Evolutionary conservation across 2,329 filamentous ascomycete species (phyloP), one percentile per base, ranked within the genome.

Genomic region (Bertia moriformis): DNA sequence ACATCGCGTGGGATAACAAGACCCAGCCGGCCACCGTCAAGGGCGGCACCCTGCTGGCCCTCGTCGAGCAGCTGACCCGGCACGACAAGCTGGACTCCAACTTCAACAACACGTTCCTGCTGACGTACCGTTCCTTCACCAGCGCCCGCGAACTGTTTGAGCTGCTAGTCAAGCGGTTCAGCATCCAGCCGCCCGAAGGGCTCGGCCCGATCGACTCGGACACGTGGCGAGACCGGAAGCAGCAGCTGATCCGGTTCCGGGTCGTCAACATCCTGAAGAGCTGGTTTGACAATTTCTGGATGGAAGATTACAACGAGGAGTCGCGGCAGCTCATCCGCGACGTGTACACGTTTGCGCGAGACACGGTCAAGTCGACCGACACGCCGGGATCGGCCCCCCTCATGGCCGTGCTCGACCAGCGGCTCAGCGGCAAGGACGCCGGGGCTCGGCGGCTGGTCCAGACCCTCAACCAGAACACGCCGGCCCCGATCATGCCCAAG

Each of bases 241-340:
- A 96, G 57, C 95, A 93, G 54, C 83, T 86, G 4, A 95, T 96
- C 44, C 76, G 91, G 24, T 93, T 98, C 63, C 78, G 91, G 32
- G 88, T 98, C 2, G 87, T 98, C 46, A 98, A 96, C 52, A 96
- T 95, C 46, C 65, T 98, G 37, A 96, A 96, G 69, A 93, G 78
- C 59, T 98, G 91, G 91, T 91, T 98, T 48, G 91, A 96, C 54
- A 88, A 83, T 49, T 96, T 91, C 58, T 98, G 91, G 91, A 95
- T 96, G 87, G 91, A 98, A 55, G 83, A 87, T 38, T 78, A 81
- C 45, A 88, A 79, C 52, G 83, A 89, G 39, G 78, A 84, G 37
- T 93, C 80, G 36, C 85, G 78, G 56, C 76, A 86, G 47, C 68
- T 98, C 30, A 85, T 98, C 46, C 79, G 86, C 43, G 78, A 88